These are phyloP conservation scores for Nicotiana obtusifolia DNA, from an alignment of 257 asterid genomes.

Conservation along the genomic window DNA sequence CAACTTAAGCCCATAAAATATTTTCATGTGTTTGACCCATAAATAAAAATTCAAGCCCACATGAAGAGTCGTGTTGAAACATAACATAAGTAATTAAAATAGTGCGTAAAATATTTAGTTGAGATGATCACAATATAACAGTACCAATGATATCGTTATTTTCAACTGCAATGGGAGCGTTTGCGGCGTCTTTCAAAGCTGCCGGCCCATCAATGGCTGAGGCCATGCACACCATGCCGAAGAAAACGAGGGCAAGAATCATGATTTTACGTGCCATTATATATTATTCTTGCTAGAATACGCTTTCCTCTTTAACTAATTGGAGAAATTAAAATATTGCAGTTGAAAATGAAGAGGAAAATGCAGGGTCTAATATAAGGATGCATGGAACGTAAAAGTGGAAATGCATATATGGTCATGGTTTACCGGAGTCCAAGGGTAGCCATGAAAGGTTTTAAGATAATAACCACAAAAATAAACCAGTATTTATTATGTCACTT, in stretches of 20 bases:
- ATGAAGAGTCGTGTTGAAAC: background rate
- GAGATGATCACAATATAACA: background rate
- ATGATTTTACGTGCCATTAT: conserved; percentile 26
- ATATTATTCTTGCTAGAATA: background rate
- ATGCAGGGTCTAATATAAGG: background rate
- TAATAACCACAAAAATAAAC: background rate
- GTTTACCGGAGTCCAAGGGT: background rate
- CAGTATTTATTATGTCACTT: too few relatives aligned
- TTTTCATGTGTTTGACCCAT: too few relatives aligned
- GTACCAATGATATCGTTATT: conserved; percentile 25
- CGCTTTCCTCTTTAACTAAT: background rate
- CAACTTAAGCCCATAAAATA: too few relatives aligned
- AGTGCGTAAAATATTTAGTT: too few relatives aligned
- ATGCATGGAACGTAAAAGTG: background rate
- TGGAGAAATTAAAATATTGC: conserved; percentile 2
- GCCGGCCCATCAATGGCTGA: conserved; percentile 21
- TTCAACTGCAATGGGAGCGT: background rate
- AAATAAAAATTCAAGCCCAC: background rate
- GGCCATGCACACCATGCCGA: conserved; percentile 36
- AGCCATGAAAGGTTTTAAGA: background rate
- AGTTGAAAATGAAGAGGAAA: background rate
- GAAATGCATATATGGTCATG: background rate
- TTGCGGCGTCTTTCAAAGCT: background rate
- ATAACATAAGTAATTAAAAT: background rate
- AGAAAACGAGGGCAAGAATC: conserved; percentile 43